Percentiles rank a stretch among this genome's conserved stretches.
phyloP scores from a whole-genome alignment of 106 monocot species.

The Acorus calamus region DNA sequence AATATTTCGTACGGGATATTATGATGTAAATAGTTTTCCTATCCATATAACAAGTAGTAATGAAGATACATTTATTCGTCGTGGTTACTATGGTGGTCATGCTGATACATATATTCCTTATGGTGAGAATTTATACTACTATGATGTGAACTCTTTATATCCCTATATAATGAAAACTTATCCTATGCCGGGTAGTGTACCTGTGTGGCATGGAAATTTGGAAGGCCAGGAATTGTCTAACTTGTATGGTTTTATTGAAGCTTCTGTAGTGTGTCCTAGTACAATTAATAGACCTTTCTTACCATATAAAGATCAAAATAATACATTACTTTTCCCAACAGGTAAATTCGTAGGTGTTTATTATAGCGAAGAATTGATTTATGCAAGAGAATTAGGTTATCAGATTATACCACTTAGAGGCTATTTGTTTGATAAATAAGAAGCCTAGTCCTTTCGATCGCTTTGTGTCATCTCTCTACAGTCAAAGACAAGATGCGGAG shows the following conservation, averaged over 20 bases:
- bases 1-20: neutral
- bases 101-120: constrained; percentile 7
- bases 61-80: constrained; percentile 2
- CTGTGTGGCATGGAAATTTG: constrained; percentile 7
- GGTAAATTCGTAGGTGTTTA: constrained; percentile 4
- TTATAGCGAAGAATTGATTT: constrained; percentile 20
- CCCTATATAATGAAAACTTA: constrained; percentile 5
- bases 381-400: constrained; percentile 11
- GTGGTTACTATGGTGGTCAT: constrained; percentile 11
- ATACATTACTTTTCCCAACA: constrained; percentile 2
- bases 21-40: neutral
- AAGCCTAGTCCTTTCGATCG: neutral
- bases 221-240: neutral
- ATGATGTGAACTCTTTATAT: constrained; percentile 16
- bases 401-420: constrained; percentile 7
- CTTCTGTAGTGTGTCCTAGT: constrained; percentile 8
- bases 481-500: constrained; percentile 6
- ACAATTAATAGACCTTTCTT: neutral
- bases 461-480: constrained; percentile 3
- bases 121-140: constrained; percentile 9
- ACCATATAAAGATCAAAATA: constrained; percentile 5
- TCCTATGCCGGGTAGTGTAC: constrained; percentile 11
- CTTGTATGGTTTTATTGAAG: constrained; percentile 15
- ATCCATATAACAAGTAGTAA: constrained; percentile 1
- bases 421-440: constrained; percentile 17